Evolutionary conservation across 2,329 filamentous ascomycete genomes (phyloP).

Genomic region (Ophiostoma ips): DNA sequence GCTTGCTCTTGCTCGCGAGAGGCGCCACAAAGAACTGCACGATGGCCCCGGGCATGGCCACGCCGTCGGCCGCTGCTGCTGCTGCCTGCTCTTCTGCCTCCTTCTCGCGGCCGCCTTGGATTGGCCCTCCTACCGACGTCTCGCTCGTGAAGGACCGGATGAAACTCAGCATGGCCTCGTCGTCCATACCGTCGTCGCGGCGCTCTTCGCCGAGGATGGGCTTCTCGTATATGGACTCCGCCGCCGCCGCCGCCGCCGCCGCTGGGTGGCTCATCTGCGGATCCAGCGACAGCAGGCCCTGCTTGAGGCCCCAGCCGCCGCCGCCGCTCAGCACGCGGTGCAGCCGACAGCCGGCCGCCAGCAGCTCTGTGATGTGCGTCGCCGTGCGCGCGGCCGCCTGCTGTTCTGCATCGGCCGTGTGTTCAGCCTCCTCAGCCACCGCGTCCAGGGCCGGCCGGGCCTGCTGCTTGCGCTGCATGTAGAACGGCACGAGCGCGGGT

Average conservation of each 20-base stretch:
- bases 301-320: slow-evolving; percentile 72
- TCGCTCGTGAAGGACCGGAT: slow-evolving; percentile 32
- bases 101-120: no score
- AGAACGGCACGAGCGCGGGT: slow-evolving; percentile 9
- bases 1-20: not conserved
- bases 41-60: slow-evolving; percentile 48
- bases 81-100: not conserved
- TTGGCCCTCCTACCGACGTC: no score
- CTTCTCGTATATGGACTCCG: not conserved
- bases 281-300: slow-evolving; percentile 65
- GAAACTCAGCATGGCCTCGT: slow-evolving; percentile 40
- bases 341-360: slow-evolving; percentile 30
- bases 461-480: slow-evolving; percentile 16
- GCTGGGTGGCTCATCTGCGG: slow-evolving; percentile 44
- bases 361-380: slow-evolving; percentile 21
- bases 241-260: slow-evolving; percentile 23
- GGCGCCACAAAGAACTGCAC: slow-evolving; percentile 49
- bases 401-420: slow-evolving; percentile 16
- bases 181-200: slow-evolving; percentile 27
- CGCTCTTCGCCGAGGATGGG: slow-evolving; percentile 4
- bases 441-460: not conserved
- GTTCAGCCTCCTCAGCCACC: not conserved
- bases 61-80: slow-evolving; percentile 24
- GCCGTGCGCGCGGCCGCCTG: slow-evolving; percentile 15
- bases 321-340: slow-evolving; percentile 54